Base-by-base conservation (phyloP, 2,329 filamentous ascomycete species). In the Calonectria pauciramosa region DNA sequence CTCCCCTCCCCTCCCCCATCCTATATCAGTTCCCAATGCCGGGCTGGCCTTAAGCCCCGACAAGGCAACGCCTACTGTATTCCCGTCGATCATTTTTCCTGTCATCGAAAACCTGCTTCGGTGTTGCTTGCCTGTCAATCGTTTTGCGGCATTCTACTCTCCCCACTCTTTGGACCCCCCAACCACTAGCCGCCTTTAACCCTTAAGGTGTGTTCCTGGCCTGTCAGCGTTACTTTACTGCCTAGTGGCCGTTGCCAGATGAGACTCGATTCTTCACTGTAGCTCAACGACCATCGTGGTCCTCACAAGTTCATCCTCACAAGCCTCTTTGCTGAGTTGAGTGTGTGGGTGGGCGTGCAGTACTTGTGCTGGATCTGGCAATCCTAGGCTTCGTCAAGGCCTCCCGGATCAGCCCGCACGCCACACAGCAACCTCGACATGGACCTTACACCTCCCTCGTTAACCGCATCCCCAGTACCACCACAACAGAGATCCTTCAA, bases 391-490 rank as follows among this genome's bases (percentile, higher is more conserved):
- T 78, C 72, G 70, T 80, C 77, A 78, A 80, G 79, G 70, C 79
- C 63, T 79, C 76, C 76, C 67, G 77, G 77, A 73, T 69, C 76
- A 74, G 78, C 76, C 77, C 76, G 76, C 76, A 75, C 73, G 76
- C 75, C 79, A 77, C 77, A 72, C 70, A 78, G 78, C 78, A 73
- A 76, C 73, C 82, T 82, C 80, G 81, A 81, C 83, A 90, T 90
- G 88, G 88, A 89, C 82, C 84, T 87, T 78, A 87, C 87, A 82
- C 88, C 88, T 78, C 88, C 87, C 70, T 85, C 87, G 59, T 84
- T 89, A 72, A 87, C 85, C 73, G 81, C 78, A 60, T 82, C 88
- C 85, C 73, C 88, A 86, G 81, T 88, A 84, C 79, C 80, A 75
- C 75, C 75, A 68, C 78, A 78, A 73, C 78, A 76, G 56, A 78